phyloP scores from a whole-genome alignment of 1,284 basidiomycete species.

The Puccinia horiana region DNA sequence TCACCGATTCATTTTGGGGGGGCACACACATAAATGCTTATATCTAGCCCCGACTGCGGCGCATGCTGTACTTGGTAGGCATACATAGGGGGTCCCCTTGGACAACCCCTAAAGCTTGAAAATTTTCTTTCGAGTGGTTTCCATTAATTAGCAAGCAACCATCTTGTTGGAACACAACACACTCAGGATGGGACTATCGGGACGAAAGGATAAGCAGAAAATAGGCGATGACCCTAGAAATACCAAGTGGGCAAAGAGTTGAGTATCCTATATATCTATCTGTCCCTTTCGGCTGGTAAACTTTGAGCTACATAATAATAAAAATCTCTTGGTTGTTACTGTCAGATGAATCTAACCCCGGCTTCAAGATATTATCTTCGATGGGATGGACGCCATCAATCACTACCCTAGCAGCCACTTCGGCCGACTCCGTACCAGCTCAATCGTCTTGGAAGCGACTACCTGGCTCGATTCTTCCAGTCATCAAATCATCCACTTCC shows the following conservation, averaged over 20 bases:
- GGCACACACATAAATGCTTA: too few species aligned
- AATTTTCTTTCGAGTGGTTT: too few species aligned
- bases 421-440: neutral
- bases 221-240: conserved; percentile 49
- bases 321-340: neutral
- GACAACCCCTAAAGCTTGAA: too few species aligned
- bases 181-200: conserved; percentile 37
- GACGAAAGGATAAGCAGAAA: conserved; percentile 35
- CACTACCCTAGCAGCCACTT: neutral
- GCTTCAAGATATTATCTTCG: conserved; percentile 43
- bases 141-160: too few species aligned
- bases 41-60: too few species aligned
- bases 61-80: too few species aligned
- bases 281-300: too few species aligned
- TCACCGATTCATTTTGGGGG: too few species aligned
- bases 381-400: conserved; percentile 44
- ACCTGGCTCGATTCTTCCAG: conserved; percentile 11
- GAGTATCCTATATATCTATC: neutral
- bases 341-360: conserved; percentile 41
- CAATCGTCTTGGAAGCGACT: conserved; percentile 35
- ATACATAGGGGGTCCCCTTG: too few species aligned
- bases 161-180: too few species aligned
- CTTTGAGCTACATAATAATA: too few species aligned
- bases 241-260: conserved; percentile 47
- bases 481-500: conserved; percentile 33